Base-by-base conservation (phyloP, 768 basidiomycete genomes). In the Auriculariales sp. region DNA sequence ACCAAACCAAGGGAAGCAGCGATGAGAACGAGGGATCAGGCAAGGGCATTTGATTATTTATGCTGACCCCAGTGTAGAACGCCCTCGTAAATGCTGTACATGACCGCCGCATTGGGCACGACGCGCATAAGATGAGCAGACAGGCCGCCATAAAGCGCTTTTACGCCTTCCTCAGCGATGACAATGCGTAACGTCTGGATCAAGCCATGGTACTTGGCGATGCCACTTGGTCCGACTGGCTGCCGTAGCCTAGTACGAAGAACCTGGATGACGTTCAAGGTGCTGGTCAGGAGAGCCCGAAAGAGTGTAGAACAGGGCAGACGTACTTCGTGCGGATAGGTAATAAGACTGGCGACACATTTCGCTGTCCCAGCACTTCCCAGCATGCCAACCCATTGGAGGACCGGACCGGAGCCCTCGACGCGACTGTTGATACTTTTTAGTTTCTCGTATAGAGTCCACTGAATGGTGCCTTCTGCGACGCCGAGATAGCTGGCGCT, bases 241-340 rank as follows among this genome's bases (percentile, higher is more conserved):
- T 99, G 94, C 49, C 94, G 77, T 25, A 98, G 70, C 28, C 94
- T 79, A 36, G 95, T 99, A 29, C 94, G 85, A 24, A 97, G 65
- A 2, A 97, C 90, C 89, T 91, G 48, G 48, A 35, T 12, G 15
- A 48, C 29, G 44, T 14, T 14, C 36, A 27, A 17, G 4, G 19
- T 32, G 32, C 31, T 22, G 28, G 45, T 31, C 17, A 10, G 28
- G 22, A 49, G 45, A 36, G 1, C 12, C 1, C 11, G 49, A 19
- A 39, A 11, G 45, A 47, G 32, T 49, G 24, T 24, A 11, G n/a
- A 19, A 48, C 2, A n/a, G 25, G 48, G 44, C 4, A 28, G 33
- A 66, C 78, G 50, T 49, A 91, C 94, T 74, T 99, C 94, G 57
- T 99, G 95, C 36, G 95, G 95, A 69, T 99, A 99, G 1, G 95